Base-by-base conservation (phyloP, 2,329 filamentous ascomycete genomes). In the Xylariaceae sp. region DNA sequence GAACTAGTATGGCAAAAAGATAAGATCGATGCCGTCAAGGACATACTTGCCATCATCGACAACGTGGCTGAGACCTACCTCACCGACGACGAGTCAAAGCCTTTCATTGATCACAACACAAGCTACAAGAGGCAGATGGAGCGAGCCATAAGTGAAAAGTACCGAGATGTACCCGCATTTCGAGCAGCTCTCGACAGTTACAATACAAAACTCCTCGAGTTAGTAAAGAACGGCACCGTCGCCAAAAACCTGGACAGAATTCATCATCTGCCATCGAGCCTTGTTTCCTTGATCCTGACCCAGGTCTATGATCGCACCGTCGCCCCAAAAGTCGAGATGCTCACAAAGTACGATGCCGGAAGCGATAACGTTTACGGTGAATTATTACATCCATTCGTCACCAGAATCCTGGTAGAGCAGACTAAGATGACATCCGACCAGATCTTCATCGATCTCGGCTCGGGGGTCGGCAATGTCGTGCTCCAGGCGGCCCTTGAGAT, bases 331-430 rank as follows among this genome's bases (percentile, higher is more conserved):
- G 91, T 96, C 23, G 90, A 96, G 64, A 84, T 88, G 8, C 83
- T 97, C 10, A 85, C 86, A 60, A 87, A 89, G 67, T 97, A 97
- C 73, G 85, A 94, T 70, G 91, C 92, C 71, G 93, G 92, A 67
- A 90, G 89, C 65, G 91, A 96, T 74, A 93, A 96, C 67, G 90
- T 96, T 45, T 99, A 99, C 71, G 94, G 94, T 71, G 94, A 99
- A 73, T 83, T 99, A 30, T 80, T 94, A 35, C 88, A 92, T 17
- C 86, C 87, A 1, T 95, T 99, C 71, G 84, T 94, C 64, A 89
- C 88, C 63, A 85, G 87, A 59, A 90, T 97, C 61, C 86, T 99
- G 66, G 83, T 87, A 13, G 80, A 86, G 66, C 84, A 90, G 72
- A 88, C 89, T 2, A 80, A 84, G 50, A 85, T 97, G 73, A 92